Conservation (phyloP, 306 rosid genomes). For the Prunus padus region DNA sequence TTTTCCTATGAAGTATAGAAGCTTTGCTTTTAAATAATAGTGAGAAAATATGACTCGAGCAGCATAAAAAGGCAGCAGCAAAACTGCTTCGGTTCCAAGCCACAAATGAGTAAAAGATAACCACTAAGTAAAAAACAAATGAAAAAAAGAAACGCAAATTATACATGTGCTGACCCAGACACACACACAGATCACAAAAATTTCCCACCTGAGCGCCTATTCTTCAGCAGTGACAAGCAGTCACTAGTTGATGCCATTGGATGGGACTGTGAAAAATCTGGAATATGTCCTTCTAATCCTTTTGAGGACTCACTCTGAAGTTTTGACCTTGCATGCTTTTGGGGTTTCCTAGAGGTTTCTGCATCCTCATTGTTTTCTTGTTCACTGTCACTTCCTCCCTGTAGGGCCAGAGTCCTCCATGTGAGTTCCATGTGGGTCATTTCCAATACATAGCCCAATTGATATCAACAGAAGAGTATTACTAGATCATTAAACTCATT, state of each 20-base stretch:
- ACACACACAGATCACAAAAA: conserved; percentile 21
- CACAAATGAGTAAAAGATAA: not conserved
- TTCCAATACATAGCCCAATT: conserved; percentile 9
- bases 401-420: conserved; percentile 34
- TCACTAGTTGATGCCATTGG: conserved; percentile 66
- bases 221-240: conserved; percentile 80
- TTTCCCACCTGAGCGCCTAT: conserved; percentile 71
- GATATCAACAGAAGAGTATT: not conserved
- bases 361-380: conserved; percentile 61
- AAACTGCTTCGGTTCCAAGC: not conserved
- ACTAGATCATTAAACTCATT: not conserved
- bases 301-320: conserved; percentile 40
- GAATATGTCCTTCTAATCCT: conserved; percentile 53
- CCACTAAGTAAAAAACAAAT: not conserved
- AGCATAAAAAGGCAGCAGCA: not conserved
- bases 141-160: not conserved
- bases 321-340: conserved; percentile 60
- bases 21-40: no score
- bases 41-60: not conserved
- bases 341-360: conserved; percentile 54
- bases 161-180: not conserved
- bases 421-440: conserved; percentile 30
- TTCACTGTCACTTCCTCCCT: conserved; percentile 94
- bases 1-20: not conserved
- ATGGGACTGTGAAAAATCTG: conserved; percentile 59